Evolutionary conservation across 78 protist species (phyloP).

Genomic region (Dictyostelium purpureum): DNA sequence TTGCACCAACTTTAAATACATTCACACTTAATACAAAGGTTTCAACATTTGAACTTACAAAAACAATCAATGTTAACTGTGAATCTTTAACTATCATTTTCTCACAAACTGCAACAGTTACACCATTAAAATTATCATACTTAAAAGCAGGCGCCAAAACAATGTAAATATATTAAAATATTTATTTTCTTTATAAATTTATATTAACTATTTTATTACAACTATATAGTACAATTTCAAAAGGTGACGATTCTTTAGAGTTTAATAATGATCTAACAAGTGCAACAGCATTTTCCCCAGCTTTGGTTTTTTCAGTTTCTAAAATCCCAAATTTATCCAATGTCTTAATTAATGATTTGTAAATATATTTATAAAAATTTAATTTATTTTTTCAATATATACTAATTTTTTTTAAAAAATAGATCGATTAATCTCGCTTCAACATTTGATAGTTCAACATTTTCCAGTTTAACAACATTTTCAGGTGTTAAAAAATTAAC

Average conservation of each 20-base stretch:
- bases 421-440: not conserved
- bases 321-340: not conserved
- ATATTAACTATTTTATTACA: not conserved
- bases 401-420: not conserved
- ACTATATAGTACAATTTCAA: not conserved
- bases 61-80: no score
- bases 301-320: not conserved
- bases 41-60: no score
- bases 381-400: not conserved
- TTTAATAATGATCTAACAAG: not conserved
- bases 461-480: not conserved
- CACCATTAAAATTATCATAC: not conserved
- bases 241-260: not conserved
- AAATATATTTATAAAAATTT: not conserved
- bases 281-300: not conserved
- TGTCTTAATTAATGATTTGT: not conserved
- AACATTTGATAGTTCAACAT: not conserved
- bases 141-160: not conserved
- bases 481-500: not conserved
- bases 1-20: no score
- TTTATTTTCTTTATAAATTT: not conserved
- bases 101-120: no score
- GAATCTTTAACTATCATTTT: no score
- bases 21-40: no score
- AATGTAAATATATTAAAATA: no score